Evolutionary conservation across 2,329 filamentous ascomycete genomes (phyloP), one percentile per base, ranked within the genome.

Genomic region (Fusarium albosuccineum): DNA sequence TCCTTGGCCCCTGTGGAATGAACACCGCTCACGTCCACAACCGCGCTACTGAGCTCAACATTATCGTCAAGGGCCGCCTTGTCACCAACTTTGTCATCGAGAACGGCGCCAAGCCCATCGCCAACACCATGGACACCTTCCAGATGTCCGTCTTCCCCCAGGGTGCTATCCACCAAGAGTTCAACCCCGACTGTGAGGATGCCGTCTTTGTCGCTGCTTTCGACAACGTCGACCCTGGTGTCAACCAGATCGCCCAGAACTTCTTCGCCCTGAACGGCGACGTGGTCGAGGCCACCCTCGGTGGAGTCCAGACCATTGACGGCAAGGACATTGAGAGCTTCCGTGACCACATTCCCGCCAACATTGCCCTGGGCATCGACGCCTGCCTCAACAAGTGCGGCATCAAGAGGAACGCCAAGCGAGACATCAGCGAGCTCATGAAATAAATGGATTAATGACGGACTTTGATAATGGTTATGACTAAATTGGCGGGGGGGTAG

Each of bases 281-380:
- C 39, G 75, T 83, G 2, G 60, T 75, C 2, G 27, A 55, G 10
- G 78, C 82, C 5, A 78, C 80, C 4, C 77, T 83, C 9, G 81
- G 80, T 8, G 77, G 79, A 6, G 40, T 68, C 9, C 65, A 70
- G 62, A 78, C 76, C 3, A 68, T 83, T 34, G 73, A 80, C 40
- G 81, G 80, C 22, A 74, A 76, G 41, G 80, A 83, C 62, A 77
- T 79, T 17, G 76, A 78, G 60, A 75, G 73, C 36, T 82, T 84
- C 71, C 76, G 77, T 10, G 61, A 73, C 1, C 59, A 72, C 34
- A 82, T 84, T 53, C 86, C 85, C 1, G 77, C 74, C 7, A 85
- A 83, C 61, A 77, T 87, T 53, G 85, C 85, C 4, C 74, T 81
- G 29, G 84, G 83, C 57, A 81, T 87, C 29, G 82, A 87, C 58